Evolutionary conservation across 257 asterid genomes (phyloP).

Genomic region (Ligustrum vulgare): DNA sequence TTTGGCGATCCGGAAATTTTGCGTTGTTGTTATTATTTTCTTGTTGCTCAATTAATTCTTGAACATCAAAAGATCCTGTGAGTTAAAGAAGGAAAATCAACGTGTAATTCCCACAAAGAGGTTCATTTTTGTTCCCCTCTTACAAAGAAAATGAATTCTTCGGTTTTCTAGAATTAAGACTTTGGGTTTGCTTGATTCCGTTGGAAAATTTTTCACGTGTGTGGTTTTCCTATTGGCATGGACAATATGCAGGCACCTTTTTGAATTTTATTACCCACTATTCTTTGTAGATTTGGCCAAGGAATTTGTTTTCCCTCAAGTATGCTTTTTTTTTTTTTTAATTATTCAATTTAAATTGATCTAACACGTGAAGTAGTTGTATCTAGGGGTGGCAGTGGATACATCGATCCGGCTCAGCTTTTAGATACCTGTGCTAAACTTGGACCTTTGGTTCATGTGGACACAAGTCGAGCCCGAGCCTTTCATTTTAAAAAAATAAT

Average conservation of each 20-base stretch:
- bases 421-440: too few relatives aligned
- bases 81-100: too few relatives aligned
- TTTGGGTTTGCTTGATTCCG: neutral
- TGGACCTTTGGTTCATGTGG: too few relatives aligned
- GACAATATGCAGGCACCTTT: neutral
- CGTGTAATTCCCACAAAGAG: too few relatives aligned
- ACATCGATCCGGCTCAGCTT: too few relatives aligned
- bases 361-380: neutral
- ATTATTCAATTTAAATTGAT: neutral
- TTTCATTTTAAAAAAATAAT: too few relatives aligned
- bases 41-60: too few relatives aligned
- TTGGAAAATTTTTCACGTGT: neutral
- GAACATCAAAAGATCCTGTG: too few relatives aligned
- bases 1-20: too few relatives aligned
- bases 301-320: neutral
- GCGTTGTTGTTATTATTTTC: too few relatives aligned
- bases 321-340: neutral
- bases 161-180: constrained; percentile 18
- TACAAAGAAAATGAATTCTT: constrained; percentile 39
- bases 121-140: constrained; percentile 36
- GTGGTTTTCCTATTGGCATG: neutral
- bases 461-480: too few relatives aligned
- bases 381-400: too few relatives aligned
- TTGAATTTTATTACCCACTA: neutral
- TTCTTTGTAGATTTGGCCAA: neutral